Base-by-base conservation (phyloP, 805 yeast species). In the Trichomonascus vanleenenianus region DNA sequence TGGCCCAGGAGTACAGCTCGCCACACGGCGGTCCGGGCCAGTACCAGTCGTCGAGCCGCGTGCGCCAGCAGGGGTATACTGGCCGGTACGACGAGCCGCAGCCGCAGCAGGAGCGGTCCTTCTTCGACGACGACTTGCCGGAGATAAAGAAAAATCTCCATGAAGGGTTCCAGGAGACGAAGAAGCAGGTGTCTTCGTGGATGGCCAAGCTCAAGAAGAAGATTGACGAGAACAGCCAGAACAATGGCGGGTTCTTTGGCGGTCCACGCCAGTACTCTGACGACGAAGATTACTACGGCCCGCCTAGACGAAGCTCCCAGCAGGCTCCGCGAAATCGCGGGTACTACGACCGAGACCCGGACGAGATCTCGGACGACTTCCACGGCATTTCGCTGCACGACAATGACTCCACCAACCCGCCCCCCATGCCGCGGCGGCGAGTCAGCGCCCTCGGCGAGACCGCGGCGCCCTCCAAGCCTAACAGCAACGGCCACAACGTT, bases 161-260 rank as follows among this genome's bases (percentile, higher is more conserved):
- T 37, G 81, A 81, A 57, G 87, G 91, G 16, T 72, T 88, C 39
- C 88, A 83, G 56, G 96, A 86, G 56, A 87, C 96, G 1, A 78
- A 81, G 46, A 71, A 75, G 40, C 81, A 83, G 45, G 77, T 88
- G 48, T 81, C 83, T 50, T 75, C 79, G 12, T 88, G 96, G 95
- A 78, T 85, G 41, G 76, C 76, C 49, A 85, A 80, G 12, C 58
- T 85, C 47, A 73, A 81, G 30, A 79, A 78, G 67, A 75, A 71
- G 56, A 50, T 61, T 8, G 73, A 73, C 11, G 70, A 75, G 36
- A 65, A 61, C 25, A 57, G 51, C 12, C 32, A 18, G 36, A 12
- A 12, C 16, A 15, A 16, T 27, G 32, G 48, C 10, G 38, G 40
- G 3, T 34, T 51, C 8, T 51, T 52, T 41, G 56, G 56, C 3